These are phyloP conservation scores for Gentiana straminea DNA, from an alignment of 257 asterid species.

Conservation along the genomic window DNA sequence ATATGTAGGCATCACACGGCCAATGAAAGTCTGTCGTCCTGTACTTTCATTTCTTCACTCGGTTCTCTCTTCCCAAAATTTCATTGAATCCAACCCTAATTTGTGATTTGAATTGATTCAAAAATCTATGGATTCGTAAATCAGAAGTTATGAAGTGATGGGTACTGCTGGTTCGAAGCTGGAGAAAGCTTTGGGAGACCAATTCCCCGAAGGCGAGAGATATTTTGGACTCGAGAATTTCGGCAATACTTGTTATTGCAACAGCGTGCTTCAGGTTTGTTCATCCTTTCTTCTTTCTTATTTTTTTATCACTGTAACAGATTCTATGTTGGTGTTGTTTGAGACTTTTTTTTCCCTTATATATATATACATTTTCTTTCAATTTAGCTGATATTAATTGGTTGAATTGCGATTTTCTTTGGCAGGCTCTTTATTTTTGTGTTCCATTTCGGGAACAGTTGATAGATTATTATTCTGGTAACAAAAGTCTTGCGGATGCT, in stretches of 20 bases:
- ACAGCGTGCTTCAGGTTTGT: constrained; percentile 32
- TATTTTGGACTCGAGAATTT: constrained; percentile 36
- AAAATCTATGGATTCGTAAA: neutral
- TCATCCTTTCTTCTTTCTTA: neutral
- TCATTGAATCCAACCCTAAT: too few species aligned
- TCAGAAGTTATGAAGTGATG: constrained; percentile 19
- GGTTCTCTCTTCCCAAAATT: too few species aligned
- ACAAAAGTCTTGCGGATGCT: constrained; percentile 58
- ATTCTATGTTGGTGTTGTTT: neutral
- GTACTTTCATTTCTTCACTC: too few species aligned
- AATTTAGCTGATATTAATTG: neutral
- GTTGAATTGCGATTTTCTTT: neutral
- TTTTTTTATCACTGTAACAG: neutral
- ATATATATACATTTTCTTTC: neutral
- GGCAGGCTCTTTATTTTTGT: constrained; percentile 93
- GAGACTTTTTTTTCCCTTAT: neutral
- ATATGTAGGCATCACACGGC: too few species aligned
- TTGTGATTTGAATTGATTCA: too few species aligned
- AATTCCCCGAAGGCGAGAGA: constrained; percentile 36
- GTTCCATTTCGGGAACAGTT: constrained; percentile 90
- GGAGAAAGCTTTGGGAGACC: constrained; percentile 35
- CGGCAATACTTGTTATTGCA: constrained; percentile 38
- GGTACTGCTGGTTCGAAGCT: constrained; percentile 34
- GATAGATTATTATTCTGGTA: constrained; percentile 66
- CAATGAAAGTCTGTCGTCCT: too few species aligned